phyloP scores from a whole-genome alignment of 768 basidiomycete species.

The Rhodosporidiobolus sp. region DNA sequence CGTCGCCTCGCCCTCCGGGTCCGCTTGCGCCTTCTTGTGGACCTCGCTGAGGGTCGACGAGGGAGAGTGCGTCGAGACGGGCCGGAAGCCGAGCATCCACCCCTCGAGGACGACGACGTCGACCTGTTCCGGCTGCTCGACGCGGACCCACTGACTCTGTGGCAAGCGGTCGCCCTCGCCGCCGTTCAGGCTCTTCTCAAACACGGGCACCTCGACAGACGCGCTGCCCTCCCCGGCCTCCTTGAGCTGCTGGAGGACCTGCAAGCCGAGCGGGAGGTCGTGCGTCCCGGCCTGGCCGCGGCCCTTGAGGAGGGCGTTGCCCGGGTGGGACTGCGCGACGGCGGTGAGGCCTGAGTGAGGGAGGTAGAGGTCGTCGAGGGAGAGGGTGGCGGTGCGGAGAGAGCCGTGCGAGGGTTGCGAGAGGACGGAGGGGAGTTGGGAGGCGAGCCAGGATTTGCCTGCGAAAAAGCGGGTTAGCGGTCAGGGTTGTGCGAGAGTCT shows the following conservation, averaged over 20 bases:
- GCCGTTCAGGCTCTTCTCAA: constrained; percentile 76
- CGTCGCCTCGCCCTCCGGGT: constrained; percentile 9
- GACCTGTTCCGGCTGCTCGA: constrained; percentile 54
- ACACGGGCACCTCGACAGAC: constrained; percentile 64
- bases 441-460: constrained; percentile 77
- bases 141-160: constrained; percentile 51
- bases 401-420: constrained; percentile 42
- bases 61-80: constrained; percentile 53
- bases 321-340: constrained; percentile 59
- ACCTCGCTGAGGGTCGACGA: constrained; percentile 49
- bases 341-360: constrained; percentile 61
- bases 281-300: constrained; percentile 94
- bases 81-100: constrained; percentile 88
- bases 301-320: constrained; percentile 68
- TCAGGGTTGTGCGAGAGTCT: not conserved
- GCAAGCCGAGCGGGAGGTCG: constrained; percentile 68
- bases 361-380: constrained; percentile 67
- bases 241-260: constrained; percentile 55
- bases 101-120: constrained; percentile 92
- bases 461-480: not conserved
- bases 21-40: constrained; percentile 49
- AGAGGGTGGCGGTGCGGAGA: constrained; percentile 46
- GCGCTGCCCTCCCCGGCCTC: constrained; percentile 6
- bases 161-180: constrained; percentile 78
- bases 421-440: constrained; percentile 66